These are phyloP conservation scores for Aspergillus chevalieri DNA, from an alignment of 2,329 filamentous ascomycete genomes.

Conservation along the genomic window DNA sequence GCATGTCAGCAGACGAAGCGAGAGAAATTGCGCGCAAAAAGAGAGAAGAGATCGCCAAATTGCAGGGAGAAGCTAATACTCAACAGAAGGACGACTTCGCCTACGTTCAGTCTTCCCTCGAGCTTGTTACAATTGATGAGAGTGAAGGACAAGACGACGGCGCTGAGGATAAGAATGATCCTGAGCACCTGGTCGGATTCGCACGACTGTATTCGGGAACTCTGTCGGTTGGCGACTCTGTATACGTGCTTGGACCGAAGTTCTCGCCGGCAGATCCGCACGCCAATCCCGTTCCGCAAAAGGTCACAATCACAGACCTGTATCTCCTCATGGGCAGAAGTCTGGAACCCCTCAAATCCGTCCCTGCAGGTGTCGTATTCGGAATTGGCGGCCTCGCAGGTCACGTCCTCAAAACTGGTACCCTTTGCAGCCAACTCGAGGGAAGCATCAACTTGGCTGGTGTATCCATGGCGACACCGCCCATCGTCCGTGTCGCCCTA, in stretches of 20 bases:
- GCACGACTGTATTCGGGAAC: constrained; percentile 89
- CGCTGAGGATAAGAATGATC: constrained; percentile 57
- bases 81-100: constrained; percentile 45
- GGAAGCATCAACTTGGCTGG: constrained; percentile 88
- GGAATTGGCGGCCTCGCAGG: constrained; percentile 89
- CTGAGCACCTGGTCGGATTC: constrained; percentile 89
- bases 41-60: constrained; percentile 76
- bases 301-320: constrained; percentile 76
- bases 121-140: constrained; percentile 49
- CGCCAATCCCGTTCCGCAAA: constrained; percentile 65
- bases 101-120: constrained; percentile 57
- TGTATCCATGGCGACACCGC: constrained; percentile 70
- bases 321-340: constrained; percentile 95
- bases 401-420: constrained; percentile 91
- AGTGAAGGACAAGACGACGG: not conserved
- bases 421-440: constrained; percentile 78
- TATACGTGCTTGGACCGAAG: constrained; percentile 90
- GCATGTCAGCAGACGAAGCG: constrained; percentile 82
- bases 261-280: constrained; percentile 77
- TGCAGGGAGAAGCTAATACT: constrained; percentile 54
- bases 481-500: constrained; percentile 92
- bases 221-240: constrained; percentile 76
- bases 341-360: constrained; percentile 72
- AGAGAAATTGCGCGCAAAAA: constrained; percentile 81
- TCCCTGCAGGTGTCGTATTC: constrained; percentile 91